phyloP scores from a whole-genome alignment of 306 rosid genomes.

The Lotus japonicus region DNA sequence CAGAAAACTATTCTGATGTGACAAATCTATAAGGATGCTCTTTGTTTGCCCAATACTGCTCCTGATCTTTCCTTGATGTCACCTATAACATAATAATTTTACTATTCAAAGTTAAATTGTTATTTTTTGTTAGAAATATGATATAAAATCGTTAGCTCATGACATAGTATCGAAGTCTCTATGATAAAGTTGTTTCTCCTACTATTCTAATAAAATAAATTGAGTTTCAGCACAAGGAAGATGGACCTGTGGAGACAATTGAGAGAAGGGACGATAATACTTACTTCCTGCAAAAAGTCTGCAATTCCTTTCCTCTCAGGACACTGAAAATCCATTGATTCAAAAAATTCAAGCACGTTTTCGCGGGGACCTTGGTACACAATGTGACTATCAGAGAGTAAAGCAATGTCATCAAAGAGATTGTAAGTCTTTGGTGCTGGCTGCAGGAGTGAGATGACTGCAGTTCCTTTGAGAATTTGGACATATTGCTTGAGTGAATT shows the following conservation, averaged over 20 bases:
- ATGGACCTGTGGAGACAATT: neutral
- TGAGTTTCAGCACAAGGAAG: no score
- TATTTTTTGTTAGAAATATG: no score
- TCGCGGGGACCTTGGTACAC: slow-evolving; percentile 58
- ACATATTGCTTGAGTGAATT: slow-evolving; percentile 48
- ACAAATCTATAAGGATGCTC: slow-evolving; percentile 47
- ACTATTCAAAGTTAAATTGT: neutral
- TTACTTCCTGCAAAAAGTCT: slow-evolving; percentile 58
- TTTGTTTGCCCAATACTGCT: slow-evolving; percentile 46
- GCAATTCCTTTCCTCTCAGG: slow-evolving; percentile 58
- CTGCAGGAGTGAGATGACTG: slow-evolving; percentile 49
- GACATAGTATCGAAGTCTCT: no score
- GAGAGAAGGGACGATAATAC: slow-evolving; percentile 5
- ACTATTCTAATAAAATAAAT: no score
- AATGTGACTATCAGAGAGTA: slow-evolving; percentile 55
- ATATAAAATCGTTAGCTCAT: no score
- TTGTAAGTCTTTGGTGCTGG: slow-evolving; percentile 66
- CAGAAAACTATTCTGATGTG: slow-evolving; percentile 36
- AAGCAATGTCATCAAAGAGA: slow-evolving; percentile 56
- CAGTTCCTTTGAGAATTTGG: slow-evolving; percentile 53
- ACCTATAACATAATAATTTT: slow-evolving; percentile 27
- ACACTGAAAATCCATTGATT: slow-evolving; percentile 45
- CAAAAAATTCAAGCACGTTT: slow-evolving; percentile 40
- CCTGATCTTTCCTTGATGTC: slow-evolving; percentile 61
- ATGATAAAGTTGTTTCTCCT: no score